Base-by-base conservation (phyloP, 2,329 filamentous ascomycete genomes). In the Cladosporium austrohemisphaericum region DNA sequence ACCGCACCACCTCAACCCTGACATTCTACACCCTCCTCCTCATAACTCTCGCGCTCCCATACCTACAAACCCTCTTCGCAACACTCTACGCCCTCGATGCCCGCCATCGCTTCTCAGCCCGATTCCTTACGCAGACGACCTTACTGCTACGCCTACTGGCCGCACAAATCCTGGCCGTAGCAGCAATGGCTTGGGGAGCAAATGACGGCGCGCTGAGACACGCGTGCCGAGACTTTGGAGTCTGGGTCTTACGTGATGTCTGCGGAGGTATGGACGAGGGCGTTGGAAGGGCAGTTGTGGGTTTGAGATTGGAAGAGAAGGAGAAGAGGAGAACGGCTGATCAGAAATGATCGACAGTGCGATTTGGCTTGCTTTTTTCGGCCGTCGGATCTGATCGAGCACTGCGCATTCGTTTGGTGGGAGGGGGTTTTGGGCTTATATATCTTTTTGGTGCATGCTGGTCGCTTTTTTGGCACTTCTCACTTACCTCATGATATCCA, bases 241-340 rank as follows among this genome's bases (percentile, higher is more conserved):
- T 76, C 3, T 88, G 84, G 80, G 76, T 81, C 59, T 65, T 85
- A 1, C 76, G 83, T 54, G 79, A 81, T 16, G 69, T 88, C 43
- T 76, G 80, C 2, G 83, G 81, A 11, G 86, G 85, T 0, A 70
- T 88, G 33, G 80, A 81, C 57, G 82, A 88, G 57, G 83, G 85
- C 5, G 70, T 74, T 28, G 74, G 72, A 1, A 75, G 81, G 52
- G 79, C 45, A 2, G 45, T 37, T 20, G 11, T 19, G 43, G 33
- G n/a, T 7, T 2, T 46, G 32, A 36, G 43, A 8, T 19, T 36
- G 22, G 43, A 46, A 13, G 43, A 26, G 16, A 29, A n/a, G 31
- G 31, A 25, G 11, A 11, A 29, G 14, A 22, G 19, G 13, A 45
- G 22, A 22, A 10, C 5, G 25, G 16, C 5, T 18, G 35, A 37